Conservation (phyloP, 2,329 filamentous ascomycete species). For the Ceratocystis cubensis region DNA sequence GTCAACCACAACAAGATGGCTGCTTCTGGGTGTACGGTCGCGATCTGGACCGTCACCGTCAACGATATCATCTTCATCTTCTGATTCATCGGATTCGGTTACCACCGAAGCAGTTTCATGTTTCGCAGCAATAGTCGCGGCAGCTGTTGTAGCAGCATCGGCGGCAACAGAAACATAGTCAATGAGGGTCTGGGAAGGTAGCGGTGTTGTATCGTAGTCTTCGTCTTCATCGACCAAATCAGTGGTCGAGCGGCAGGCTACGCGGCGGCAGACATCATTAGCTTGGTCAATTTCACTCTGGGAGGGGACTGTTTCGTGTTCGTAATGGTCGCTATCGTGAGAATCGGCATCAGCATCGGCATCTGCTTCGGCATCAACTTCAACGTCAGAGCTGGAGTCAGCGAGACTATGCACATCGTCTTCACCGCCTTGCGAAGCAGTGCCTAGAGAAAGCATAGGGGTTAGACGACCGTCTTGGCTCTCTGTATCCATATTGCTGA, state of each 20-base stretch:
- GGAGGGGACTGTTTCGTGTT: slow-evolving; percentile 15
- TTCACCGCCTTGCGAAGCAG: slow-evolving; percentile 37
- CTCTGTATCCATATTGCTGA: slow-evolving; percentile 41
- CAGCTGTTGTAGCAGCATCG: slow-evolving; percentile 1
- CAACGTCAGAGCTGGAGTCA: slow-evolving; percentile 27
- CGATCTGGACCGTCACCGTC: background rate
- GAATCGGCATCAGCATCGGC: background rate
- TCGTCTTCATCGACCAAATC: slow-evolving; percentile 19
- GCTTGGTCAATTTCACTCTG: slow-evolving; percentile 13
- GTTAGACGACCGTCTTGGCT: slow-evolving; percentile 38
- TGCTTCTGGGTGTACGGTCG: slow-evolving; percentile 7
- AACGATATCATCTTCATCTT: slow-evolving; percentile 13
- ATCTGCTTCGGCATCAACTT: background rate
- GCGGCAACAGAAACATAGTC: slow-evolving; percentile 17
- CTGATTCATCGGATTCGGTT: slow-evolving; percentile 16
- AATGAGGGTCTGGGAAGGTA: slow-evolving; percentile 13
- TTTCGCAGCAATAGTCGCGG: background rate
- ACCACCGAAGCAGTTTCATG: slow-evolving; percentile 9
- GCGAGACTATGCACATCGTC: slow-evolving; percentile 34
- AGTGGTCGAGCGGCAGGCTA: slow-evolving; percentile 6
- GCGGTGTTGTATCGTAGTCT: slow-evolving; percentile 12
- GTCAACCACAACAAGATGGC: slow-evolving; percentile 10
- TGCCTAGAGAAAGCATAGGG: slow-evolving; percentile 23
- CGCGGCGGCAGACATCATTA: slow-evolving; percentile 13
- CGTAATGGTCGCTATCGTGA: slow-evolving; percentile 9